These are phyloP conservation scores for Cadophora malorum DNA, from an alignment of 2,329 filamentous ascomycete genomes.

Conservation along the genomic window DNA sequence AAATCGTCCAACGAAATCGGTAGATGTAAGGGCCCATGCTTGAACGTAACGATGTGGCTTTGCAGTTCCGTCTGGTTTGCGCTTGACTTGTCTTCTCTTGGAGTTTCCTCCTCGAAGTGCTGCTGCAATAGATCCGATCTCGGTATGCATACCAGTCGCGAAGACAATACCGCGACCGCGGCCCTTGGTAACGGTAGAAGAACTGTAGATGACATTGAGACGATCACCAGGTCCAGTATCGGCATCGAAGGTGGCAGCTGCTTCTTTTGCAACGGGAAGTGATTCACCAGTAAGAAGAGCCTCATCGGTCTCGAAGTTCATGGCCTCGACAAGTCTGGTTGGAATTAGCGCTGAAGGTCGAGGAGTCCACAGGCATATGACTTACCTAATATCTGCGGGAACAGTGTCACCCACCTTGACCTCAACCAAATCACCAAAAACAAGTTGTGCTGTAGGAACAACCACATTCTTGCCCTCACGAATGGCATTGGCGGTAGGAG, in stretches of 20 bases:
- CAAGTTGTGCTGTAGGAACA: slow-evolving; percentile 59
- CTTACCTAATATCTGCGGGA: slow-evolving; percentile 49
- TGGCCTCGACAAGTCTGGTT: slow-evolving; percentile 53
- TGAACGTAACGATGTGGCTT: slow-evolving; percentile 55
- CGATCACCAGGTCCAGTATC: slow-evolving; percentile 65
- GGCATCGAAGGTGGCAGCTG: slow-evolving; percentile 54
- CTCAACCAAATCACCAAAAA: slow-evolving; percentile 64
- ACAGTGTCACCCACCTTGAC: slow-evolving; percentile 56
- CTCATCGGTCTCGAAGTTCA: slow-evolving; percentile 66
- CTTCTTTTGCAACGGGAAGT: slow-evolving; percentile 60
- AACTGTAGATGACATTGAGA: slow-evolving; percentile 66
- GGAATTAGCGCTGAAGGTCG: slow-evolving; percentile 21
- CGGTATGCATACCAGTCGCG: slow-evolving; percentile 66
- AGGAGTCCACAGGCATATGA: not conserved
- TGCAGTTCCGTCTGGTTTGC: slow-evolving; percentile 54
- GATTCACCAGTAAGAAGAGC: slow-evolving; percentile 68
- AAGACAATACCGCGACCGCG: slow-evolving; percentile 65
- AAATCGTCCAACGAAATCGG: slow-evolving; percentile 62
- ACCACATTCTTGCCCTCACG: slow-evolving; percentile 56
- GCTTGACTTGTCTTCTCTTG: slow-evolving; percentile 53
- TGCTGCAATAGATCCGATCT: slow-evolving; percentile 69
- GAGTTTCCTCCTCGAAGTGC: slow-evolving; percentile 60
- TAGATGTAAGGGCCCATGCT: slow-evolving; percentile 51
- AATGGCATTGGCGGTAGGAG: slow-evolving; percentile 52
- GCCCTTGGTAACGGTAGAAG: slow-evolving; percentile 66